A percentile compares a stretch with the other conserved stretches of the same genome.
phyloP scores from a whole-genome alignment of 495 filamentous ascomycete genomes.

The Daldinia grandis region DNA sequence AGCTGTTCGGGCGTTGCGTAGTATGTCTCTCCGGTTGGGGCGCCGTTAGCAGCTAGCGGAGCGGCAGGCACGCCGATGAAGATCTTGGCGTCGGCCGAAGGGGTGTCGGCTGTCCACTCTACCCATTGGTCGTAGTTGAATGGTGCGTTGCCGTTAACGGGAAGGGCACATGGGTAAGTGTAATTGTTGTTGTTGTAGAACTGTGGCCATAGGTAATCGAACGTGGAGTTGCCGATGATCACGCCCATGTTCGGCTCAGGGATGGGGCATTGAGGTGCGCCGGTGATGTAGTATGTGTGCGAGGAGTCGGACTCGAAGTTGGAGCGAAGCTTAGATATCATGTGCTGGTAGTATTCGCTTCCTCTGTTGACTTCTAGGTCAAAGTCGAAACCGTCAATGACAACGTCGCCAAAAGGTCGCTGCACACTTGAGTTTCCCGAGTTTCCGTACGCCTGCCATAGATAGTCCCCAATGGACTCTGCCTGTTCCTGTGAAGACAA shows the following conservation, averaged over 20 bases:
- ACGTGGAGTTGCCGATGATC: conserved; percentile 56
- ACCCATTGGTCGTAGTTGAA: conserved; percentile 60
- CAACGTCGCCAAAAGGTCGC: conserved; percentile 60
- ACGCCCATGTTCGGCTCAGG: conserved; percentile 64
- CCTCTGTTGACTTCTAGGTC: conserved; percentile 57
- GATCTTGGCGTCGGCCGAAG: conserved; percentile 54
- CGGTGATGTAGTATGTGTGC: conserved; percentile 64
- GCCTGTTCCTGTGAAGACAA: conserved; percentile 55
- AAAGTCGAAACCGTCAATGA: conserved; percentile 69
- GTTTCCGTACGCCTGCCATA: conserved; percentile 64
- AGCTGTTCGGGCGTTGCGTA: conserved; percentile 55
- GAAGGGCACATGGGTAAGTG: conserved; percentile 45
- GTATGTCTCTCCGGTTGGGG: conserved; percentile 50
- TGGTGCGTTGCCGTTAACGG: conserved; percentile 45
- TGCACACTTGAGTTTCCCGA: conserved; percentile 44
- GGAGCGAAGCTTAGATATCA: conserved; percentile 57
- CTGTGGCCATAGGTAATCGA: conserved; percentile 60
- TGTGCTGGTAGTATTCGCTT: conserved; percentile 53
- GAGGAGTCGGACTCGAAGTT: conserved; percentile 53
- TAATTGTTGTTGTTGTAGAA: conserved; percentile 57
- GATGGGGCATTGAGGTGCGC: conserved; percentile 64
- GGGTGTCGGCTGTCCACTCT: conserved; percentile 49
- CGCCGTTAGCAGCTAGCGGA: conserved; percentile 52
- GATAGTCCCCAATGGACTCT: conserved; percentile 54
- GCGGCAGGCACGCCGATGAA: conserved; percentile 60